phyloP scores from a whole-genome alignment of 2,329 filamentous ascomycete species.

The Cryphonectria naterciae region DNA sequence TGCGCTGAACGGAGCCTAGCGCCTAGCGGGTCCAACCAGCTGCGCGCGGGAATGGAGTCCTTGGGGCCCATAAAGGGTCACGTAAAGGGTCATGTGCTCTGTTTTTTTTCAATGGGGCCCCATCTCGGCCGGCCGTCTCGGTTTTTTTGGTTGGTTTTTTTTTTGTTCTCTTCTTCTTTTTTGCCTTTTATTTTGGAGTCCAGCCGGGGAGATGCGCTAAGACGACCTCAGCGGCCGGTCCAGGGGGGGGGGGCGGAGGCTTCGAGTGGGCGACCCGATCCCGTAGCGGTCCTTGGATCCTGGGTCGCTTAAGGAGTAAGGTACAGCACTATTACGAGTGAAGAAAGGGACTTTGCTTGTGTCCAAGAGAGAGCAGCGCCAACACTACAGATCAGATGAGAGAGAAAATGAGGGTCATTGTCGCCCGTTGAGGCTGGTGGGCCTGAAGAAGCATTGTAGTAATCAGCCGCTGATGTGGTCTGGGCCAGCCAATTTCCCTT shows the following conservation, averaged over 20 bases:
- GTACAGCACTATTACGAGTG: neutral
- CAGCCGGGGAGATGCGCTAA: conserved; percentile 26
- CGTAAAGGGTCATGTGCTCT: conserved; percentile 18
- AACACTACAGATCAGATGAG: conserved; percentile 2
- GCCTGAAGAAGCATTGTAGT: neutral
- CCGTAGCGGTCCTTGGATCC: conserved; percentile 22
- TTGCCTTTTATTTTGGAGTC: conserved; percentile 19
- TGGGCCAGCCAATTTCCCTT: neutral
- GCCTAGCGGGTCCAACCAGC: conserved; percentile 12
- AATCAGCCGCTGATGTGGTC: conserved; percentile 1
- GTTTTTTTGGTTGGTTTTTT: neutral
- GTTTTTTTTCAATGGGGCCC: conserved; percentile 12
- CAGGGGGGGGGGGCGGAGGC: conserved; percentile 19
- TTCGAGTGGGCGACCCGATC: conserved; percentile 27
- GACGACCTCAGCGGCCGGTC: conserved; percentile 24
- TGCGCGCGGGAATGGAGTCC: conserved; percentile 12
- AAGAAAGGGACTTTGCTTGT: neutral
- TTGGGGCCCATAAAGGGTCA: conserved; percentile 5
- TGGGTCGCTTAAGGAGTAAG: neutral
- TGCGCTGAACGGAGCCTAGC: conserved; percentile 5
- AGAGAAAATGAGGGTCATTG: conserved; percentile 27
- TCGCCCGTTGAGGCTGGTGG: conserved; percentile 19
- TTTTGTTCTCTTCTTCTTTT: neutral
- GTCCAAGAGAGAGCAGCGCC: neutral
- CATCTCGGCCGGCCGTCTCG: conserved; percentile 5